Base-by-base conservation (phyloP, 2,329 filamentous ascomycete species). In the Pseudopyrenochaeta lycopersici region DNA sequence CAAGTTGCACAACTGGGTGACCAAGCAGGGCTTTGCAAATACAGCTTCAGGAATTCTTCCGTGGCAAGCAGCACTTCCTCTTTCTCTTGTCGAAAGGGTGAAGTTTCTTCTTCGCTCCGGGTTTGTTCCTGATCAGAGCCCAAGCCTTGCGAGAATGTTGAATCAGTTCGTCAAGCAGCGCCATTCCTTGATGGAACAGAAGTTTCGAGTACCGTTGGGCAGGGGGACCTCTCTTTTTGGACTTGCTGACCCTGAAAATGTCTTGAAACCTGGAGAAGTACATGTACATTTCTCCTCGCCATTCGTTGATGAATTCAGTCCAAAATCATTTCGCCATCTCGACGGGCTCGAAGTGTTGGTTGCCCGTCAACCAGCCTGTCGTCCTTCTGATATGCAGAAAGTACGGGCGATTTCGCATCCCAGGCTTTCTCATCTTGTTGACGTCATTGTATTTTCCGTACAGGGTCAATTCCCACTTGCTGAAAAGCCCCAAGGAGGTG, bases 391-490 rank as follows among this genome's bases (percentile, higher is more conserved):
- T 56, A 86, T 94, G 0, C 90, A 93, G 64, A 88, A 83, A 49
- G 73, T 80, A 1, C 70, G 68, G 29, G 80, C 81, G 1, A 78
- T 84, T 0, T 82, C 76, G 62, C 80, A 81, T n/a, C 80, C 82
- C 0, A 81, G 87, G 36, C 76, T 94, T 0, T 84, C 87, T 2
- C 84, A 85, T 2, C 74, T 97, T 0, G 89, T 89, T 55, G 89
- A 97, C 63, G 87, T 97, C 1, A 81, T 95, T 12, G 83, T 97
- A 0, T 97, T 98, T 61, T 81, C 90, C 0, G 80, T 79, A 0
- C 84, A 82, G 54, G 90, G 90, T 0, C 68, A 81, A 21, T 77
- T 76, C 0, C 85, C 90, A 0, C 80, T 92, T 0, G 91, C 90
- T 0, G 84, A 86, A 7, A 87, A 88, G 63, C 78, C 94, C 0